These are phyloP conservation scores for Citrus maxima DNA, from an alignment of 345 rosid species.

Conservation along the genomic window DNA sequence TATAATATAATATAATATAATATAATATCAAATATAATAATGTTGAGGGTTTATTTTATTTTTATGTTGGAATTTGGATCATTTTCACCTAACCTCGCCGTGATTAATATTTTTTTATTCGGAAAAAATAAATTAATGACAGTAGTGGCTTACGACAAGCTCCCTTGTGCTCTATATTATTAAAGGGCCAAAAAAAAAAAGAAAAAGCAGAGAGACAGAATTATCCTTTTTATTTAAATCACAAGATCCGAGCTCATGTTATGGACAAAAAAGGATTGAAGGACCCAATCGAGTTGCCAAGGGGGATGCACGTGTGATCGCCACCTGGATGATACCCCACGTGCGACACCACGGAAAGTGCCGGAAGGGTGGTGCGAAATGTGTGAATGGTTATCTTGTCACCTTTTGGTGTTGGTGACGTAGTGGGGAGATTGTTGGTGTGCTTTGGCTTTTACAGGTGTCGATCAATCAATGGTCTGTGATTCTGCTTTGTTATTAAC, in stretches of 20 bases:
- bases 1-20: not conserved
- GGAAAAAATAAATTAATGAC: not conserved
- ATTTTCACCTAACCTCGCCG: slow-evolving; percentile 27
- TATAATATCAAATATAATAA: not conserved
- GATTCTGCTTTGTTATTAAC: not conserved
- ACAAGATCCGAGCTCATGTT: slow-evolving; percentile 32
- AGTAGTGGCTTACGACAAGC: slow-evolving; percentile 30
- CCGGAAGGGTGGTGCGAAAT: not conserved
- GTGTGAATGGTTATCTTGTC: not conserved
- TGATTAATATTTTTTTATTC: slow-evolving; percentile 7
- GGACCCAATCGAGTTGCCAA: not conserved
- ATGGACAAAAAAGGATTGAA: not conserved
- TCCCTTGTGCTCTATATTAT: not conserved
- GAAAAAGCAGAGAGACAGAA: not conserved
- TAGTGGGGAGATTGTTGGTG: not conserved
- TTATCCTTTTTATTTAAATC: slow-evolving; percentile 20
- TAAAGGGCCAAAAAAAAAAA: not conserved
- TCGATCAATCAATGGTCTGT: not conserved
- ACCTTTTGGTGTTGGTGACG: not conserved
- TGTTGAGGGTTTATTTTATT: not conserved
- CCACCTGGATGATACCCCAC: slow-evolving; percentile 28
- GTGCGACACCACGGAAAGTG: slow-evolving; percentile 3
- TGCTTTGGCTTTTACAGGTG: not conserved
- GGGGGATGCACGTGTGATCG: slow-evolving; percentile 19
- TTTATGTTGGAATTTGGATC: slow-evolving; percentile 20